Conservation (phyloP, 257 asterid genomes). For the Agastache rugosa region DNA sequence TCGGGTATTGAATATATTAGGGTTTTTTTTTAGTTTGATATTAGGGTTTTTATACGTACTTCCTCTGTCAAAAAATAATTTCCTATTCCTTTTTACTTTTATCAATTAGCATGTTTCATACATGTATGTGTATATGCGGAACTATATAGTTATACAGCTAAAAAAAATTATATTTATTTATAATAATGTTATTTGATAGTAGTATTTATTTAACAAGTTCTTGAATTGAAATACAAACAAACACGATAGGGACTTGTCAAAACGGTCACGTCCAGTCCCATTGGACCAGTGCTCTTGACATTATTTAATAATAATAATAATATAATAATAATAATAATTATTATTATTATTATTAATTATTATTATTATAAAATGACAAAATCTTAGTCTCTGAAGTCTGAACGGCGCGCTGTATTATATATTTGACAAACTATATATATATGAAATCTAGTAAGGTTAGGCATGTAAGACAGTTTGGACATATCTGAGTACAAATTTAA, state of each 20-base stretch:
- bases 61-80: not conserved
- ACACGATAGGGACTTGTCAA: constrained; percentile 24
- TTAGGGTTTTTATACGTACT: not conserved
- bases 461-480: not conserved
- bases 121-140: not conserved
- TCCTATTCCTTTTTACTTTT: not conserved
- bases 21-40: not conserved
- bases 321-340: not conserved
- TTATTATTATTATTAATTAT: not conserved
- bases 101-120: not conserved
- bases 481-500: not conserved
- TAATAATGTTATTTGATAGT: not conserved
- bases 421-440: not conserved
- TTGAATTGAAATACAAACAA: not conserved
- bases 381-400: not conserved
- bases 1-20: not conserved
- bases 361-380: not conserved
- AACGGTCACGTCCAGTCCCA: constrained; percentile 16
- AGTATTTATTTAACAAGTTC: not conserved
- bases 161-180: too few relatives aligned
- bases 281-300: constrained; percentile 1
- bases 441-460: not conserved
- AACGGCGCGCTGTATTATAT: constrained; percentile 4
- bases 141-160: too few relatives aligned
- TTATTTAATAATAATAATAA: not conserved